Evolutionary conservation across 2,329 filamentous ascomycete species (phyloP).

Genomic region (Cercospora nicotianae): DNA sequence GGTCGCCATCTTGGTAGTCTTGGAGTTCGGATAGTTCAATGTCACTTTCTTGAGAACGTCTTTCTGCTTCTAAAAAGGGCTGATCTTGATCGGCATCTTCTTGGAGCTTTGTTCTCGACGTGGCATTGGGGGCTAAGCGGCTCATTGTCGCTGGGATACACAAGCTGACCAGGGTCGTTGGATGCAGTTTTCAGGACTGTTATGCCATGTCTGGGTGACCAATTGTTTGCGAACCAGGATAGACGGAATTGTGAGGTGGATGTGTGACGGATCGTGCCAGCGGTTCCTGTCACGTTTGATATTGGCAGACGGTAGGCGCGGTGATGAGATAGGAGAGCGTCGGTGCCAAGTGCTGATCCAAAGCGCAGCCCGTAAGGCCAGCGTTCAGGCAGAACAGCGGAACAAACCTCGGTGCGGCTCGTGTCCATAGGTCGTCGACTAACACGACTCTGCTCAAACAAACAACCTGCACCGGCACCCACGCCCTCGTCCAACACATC

Average conservation of each 20-base stretch:
- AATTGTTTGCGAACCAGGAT: not conserved
- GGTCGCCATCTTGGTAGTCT: conserved; percentile 7
- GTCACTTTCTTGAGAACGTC: conserved; percentile 24
- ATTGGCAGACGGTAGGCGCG: not conserved
- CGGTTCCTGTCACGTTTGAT: not conserved
- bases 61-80: conserved; percentile 27
- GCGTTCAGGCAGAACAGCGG: not conserved
- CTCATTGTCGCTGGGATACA: conserved; percentile 19
- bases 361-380: not conserved
- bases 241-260: not conserved
- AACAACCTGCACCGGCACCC: not conserved
- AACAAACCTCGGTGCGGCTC: not conserved
- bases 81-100: conserved; percentile 25
- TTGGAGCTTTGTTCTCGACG: conserved; percentile 13
- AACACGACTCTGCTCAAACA: not conserved
- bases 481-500: not conserved
- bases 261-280: not conserved
- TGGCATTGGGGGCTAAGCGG: conserved; percentile 19
- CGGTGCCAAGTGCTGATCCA: not conserved
- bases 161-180: not conserved
- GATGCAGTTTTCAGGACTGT: not conserved
- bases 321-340: not conserved
- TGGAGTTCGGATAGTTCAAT: conserved; percentile 20
- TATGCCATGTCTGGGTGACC: conserved; percentile 1
- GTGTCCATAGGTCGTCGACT: not conserved